Percentiles rank a stretch among this genome's conserved stretches.
Evolutionary conservation across 176 grass and related monocot species (phyloP).

Genomic region (Oryza coarctata): DNA sequence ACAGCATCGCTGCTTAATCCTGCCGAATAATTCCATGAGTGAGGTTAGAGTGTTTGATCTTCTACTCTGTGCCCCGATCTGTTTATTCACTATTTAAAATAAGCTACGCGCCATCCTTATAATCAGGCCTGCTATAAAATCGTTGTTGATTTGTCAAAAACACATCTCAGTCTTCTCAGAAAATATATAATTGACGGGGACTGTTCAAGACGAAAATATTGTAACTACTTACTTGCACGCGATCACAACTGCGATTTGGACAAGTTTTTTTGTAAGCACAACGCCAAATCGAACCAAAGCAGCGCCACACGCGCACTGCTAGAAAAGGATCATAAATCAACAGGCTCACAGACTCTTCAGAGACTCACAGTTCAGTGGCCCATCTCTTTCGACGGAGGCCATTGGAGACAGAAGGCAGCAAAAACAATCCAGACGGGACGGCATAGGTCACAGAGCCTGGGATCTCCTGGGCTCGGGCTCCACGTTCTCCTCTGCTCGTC

Average conservation of each 20-base stretch:
- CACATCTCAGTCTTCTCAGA: too few relatives aligned
- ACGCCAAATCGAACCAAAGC: not conserved
- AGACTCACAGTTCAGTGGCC: not conserved
- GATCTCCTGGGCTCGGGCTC: not conserved
- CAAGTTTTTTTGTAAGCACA: not conserved
- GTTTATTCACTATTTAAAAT: too few relatives aligned
- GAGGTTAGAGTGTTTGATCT: too few relatives aligned
- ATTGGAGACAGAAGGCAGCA: not conserved
- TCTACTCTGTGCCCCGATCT: too few relatives aligned
- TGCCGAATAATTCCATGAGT: not conserved
- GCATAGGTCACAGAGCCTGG: not conserved
- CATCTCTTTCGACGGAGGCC: too few relatives aligned
- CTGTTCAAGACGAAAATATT: too few relatives aligned
- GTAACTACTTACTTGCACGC: not conserved
- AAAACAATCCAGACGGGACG: constrained; percentile 13
- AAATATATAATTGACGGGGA: too few relatives aligned
- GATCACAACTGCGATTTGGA: not conserved
- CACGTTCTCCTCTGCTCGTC: constrained; percentile 42
- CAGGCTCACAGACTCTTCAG: not conserved
- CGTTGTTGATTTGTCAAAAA: too few relatives aligned
- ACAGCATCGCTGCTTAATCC: too few relatives aligned
- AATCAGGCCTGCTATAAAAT: too few relatives aligned
- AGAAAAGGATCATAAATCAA: too few relatives aligned
- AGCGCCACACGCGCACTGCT: not conserved
- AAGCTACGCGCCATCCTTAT: too few relatives aligned